phyloP scores from a whole-genome alignment of 176 grass and related monocot genomes.

The Phyllostachys edulis region DNA sequence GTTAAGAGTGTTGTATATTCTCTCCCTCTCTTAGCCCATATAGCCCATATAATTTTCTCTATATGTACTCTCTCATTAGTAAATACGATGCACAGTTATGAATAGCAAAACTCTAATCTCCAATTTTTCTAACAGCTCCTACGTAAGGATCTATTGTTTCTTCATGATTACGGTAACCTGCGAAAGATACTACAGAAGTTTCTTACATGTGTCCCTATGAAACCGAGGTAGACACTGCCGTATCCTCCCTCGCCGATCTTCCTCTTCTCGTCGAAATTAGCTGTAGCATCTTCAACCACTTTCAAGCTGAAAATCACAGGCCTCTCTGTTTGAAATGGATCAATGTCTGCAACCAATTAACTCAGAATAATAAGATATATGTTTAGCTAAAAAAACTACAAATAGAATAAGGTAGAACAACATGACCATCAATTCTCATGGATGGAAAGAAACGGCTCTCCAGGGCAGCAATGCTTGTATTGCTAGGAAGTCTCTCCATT shows the following conservation, averaged over 20 bases:
- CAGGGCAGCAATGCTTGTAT: constrained; percentile 50
- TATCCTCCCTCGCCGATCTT: constrained; percentile 82
- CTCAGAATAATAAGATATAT: constrained; percentile 25
- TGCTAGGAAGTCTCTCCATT: constrained; percentile 41
- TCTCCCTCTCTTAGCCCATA: no score
- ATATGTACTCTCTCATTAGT: no score
- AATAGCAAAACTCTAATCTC: no score
- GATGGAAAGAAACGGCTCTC: constrained; percentile 62
- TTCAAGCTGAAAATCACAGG: constrained; percentile 63
- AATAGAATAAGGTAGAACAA: constrained; percentile 19
- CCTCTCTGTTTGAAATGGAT: constrained; percentile 55
- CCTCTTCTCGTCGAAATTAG: constrained; percentile 52
- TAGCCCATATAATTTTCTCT: no score
- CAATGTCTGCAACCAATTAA: constrained; percentile 39
- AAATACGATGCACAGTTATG: no score
- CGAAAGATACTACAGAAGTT: background rate
- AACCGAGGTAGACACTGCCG: constrained; percentile 63
- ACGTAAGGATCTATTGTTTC: background rate
- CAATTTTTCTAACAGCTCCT: no score
- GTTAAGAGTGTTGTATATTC: no score
- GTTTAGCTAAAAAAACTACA: background rate
- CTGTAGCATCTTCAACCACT: constrained; percentile 44
- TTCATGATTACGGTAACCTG: constrained; percentile 14
- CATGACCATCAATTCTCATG: constrained; percentile 48
- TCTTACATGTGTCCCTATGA: constrained; percentile 53